phyloP scores from a whole-genome alignment of 2,329 filamentous ascomycete species.

The Sphaceloma murrayae region DNA sequence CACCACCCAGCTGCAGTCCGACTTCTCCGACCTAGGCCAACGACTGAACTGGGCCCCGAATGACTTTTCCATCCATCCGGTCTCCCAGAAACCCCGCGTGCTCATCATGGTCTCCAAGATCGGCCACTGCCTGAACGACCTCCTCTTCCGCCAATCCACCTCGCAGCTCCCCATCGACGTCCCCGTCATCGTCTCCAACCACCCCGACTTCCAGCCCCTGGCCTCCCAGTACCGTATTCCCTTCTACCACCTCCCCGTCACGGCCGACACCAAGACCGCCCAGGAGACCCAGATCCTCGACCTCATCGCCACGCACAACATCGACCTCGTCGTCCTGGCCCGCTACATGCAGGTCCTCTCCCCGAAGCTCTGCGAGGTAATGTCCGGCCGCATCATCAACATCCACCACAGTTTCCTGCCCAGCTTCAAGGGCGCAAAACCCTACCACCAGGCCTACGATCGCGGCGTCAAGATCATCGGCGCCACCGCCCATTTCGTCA shows the following conservation, averaged over 20 bases:
- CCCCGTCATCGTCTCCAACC: constrained; percentile 72
- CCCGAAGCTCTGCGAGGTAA: constrained; percentile 61
- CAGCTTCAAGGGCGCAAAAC: constrained; percentile 78
- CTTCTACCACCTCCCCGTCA: constrained; percentile 74
- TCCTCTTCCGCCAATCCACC: constrained; percentile 68
- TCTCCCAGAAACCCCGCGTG: constrained; percentile 60
- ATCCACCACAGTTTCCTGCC: constrained; percentile 84
- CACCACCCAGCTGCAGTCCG: constrained; percentile 44
- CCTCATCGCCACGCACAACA: constrained; percentile 55
- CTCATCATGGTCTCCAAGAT: constrained; percentile 88
- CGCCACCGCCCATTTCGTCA: constrained; percentile 78
- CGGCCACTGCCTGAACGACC: constrained; percentile 74
- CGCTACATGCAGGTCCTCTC: constrained; percentile 84
- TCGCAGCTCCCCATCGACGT: constrained; percentile 66
- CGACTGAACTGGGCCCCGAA: constrained; percentile 47
- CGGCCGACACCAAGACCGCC: constrained; percentile 62
- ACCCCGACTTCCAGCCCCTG: constrained; percentile 60
- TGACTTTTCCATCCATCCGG: constrained; percentile 61
- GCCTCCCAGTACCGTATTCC: constrained; percentile 65
- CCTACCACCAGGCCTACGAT: constrained; percentile 80
- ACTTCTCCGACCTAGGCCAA: constrained; percentile 52
- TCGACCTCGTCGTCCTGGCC: constrained; percentile 72
- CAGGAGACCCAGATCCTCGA: constrained; percentile 65
- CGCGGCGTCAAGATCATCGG: constrained; percentile 83
- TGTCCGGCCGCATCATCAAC: constrained; percentile 84